These are phyloP conservation scores for Aulographum hederae DNA, from an alignment of 2,329 filamentous ascomycete genomes.

Conservation along the genomic window DNA sequence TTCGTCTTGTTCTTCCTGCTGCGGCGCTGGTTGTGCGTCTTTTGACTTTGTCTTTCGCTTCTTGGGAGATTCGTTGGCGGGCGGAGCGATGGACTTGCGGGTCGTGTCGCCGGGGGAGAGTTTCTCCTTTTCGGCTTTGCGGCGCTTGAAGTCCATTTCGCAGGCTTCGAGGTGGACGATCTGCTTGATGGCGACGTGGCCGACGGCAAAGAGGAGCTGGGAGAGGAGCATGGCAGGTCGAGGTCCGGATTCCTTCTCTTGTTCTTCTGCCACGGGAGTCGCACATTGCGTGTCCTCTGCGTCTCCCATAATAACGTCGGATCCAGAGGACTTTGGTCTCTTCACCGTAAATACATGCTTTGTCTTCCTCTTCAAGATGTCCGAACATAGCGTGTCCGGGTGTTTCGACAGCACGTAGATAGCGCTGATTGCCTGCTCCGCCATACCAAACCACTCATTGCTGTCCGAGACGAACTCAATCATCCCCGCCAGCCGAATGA, in stretches of 20 bases:
- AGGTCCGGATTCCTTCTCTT: slow-evolving; percentile 25
- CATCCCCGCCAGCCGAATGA: slow-evolving; percentile 64
- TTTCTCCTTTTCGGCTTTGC: slow-evolving; percentile 82
- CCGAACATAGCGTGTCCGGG: slow-evolving; percentile 81
- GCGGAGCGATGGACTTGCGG: slow-evolving; percentile 14
- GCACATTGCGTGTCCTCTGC: neutral
- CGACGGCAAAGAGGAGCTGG: slow-evolving; percentile 85
- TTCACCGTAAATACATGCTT: slow-evolving; percentile 48
- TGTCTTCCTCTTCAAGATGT: slow-evolving; percentile 75
- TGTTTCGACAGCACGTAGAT: slow-evolving; percentile 92
- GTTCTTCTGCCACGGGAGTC: slow-evolving; percentile 10
- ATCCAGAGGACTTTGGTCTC: neutral
- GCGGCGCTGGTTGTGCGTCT: slow-evolving; percentile 31
- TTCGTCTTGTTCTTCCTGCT: slow-evolving; percentile 58
- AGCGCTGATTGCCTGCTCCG: slow-evolving; percentile 88
- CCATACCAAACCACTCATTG: slow-evolving; percentile 86
- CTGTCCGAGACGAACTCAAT: slow-evolving; percentile 72
- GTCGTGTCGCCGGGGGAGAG: slow-evolving; percentile 12
- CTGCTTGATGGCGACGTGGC: slow-evolving; percentile 94
- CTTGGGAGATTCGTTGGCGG: slow-evolving; percentile 11
- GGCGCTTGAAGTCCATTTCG: slow-evolving; percentile 91
- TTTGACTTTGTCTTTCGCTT: slow-evolving; percentile 22
- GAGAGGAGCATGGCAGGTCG: slow-evolving; percentile 63
- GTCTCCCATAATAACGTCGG: slow-evolving; percentile 7
- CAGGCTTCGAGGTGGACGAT: slow-evolving; percentile 97